Conservation (phyloP, 495 filamentous ascomycete genomes). For the Trichoderma virens region DNA sequence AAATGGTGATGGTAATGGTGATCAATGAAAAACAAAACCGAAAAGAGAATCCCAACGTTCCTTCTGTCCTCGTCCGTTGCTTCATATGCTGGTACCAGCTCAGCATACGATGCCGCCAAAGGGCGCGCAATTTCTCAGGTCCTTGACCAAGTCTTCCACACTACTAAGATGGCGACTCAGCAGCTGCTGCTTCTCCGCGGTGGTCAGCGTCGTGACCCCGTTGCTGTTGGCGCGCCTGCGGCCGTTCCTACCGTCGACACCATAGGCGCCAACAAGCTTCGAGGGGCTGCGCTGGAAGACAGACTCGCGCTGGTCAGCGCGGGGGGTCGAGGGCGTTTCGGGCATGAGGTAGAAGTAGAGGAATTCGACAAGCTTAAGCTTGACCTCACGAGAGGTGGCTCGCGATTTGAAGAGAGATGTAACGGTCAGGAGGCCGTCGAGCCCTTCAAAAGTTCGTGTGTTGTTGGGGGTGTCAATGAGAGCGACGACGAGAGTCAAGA, state of each 20-base stretch:
- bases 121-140: slow-evolving; percentile 72
- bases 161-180: slow-evolving; percentile 77
- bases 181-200: slow-evolving; percentile 80
- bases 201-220: slow-evolving; percentile 51
- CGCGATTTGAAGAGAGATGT: slow-evolving; percentile 86
- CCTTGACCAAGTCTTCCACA: slow-evolving; percentile 85
- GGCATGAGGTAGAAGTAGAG: slow-evolving; percentile 98
- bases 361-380: slow-evolving; percentile 89
- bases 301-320: slow-evolving; percentile 26
- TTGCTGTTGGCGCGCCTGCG: slow-evolving; percentile 29
- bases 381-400: slow-evolving; percentile 76
- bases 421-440: slow-evolving; percentile 91
- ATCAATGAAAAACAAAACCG: background rate
- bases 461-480: slow-evolving; percentile 77
- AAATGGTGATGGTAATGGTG: background rate
- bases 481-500: slow-evolving; percentile 83
- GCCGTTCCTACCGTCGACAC: slow-evolving; percentile 21
- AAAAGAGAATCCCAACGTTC: background rate
- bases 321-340: slow-evolving; percentile 57
- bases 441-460: slow-evolving; percentile 80
- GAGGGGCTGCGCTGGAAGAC: slow-evolving; percentile 60
- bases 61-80: slow-evolving; percentile 5
- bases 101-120: slow-evolving; percentile 48
- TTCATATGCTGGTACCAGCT: slow-evolving; percentile 5
- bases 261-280: slow-evolving; percentile 52